Conservation (phyloP, 1,139 yeast genomes). For the Scheffersomyces stambukii region DNA sequence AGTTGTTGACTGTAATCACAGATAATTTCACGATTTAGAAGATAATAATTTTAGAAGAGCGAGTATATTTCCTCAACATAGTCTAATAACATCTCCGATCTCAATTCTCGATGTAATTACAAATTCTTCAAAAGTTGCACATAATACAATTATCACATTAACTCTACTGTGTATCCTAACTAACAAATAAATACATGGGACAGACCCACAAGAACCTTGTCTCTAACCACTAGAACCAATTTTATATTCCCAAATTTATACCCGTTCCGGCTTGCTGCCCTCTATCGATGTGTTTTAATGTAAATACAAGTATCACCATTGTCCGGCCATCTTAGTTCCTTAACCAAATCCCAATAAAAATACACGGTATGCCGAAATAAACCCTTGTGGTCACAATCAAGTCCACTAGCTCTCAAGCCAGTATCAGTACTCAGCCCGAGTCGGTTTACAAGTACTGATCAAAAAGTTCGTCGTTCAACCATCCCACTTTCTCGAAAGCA, state of each 20-base stretch:
- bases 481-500: constrained; percentile 91
- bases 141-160: neutral
- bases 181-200: neutral
- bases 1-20: too few species aligned
- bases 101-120: too few species aligned
- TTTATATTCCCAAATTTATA: neutral
- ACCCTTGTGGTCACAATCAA: too few species aligned
- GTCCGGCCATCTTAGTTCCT: neutral
- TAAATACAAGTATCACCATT: neutral
- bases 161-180: neutral
- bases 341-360: neutral
- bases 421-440: too few species aligned
- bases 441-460: constrained; percentile 31
- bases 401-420: too few species aligned
- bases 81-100: too few species aligned
- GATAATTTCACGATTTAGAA: too few species aligned
- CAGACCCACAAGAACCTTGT: neutral
- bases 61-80: too few species aligned
- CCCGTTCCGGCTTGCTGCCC: neutral
- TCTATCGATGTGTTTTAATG: neutral
- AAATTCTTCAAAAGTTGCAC: too few species aligned
- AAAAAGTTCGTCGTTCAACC: constrained; percentile 82
- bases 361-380: too few species aligned
- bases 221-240: neutral
- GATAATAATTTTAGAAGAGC: too few species aligned